A percentile compares a stretch with the other conserved stretches of the same genome.
Evolutionary conservation across 2,329 filamentous ascomycete genomes (phyloP).

Genomic region (Diaporthe citrichinensis): DNA sequence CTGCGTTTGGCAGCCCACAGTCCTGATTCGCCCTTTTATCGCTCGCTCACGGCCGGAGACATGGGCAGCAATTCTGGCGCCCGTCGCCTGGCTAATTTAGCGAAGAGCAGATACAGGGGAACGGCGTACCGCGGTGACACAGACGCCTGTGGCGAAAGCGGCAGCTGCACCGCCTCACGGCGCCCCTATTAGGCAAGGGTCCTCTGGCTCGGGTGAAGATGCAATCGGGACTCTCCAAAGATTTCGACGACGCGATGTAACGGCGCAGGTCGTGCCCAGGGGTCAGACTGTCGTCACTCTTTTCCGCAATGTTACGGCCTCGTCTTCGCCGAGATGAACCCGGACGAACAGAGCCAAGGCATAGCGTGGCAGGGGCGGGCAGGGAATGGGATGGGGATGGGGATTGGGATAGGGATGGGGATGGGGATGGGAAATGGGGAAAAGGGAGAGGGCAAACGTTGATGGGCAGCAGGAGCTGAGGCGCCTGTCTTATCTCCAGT

Average conservation of each 20-base stretch:
- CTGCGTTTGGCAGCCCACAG: background rate
- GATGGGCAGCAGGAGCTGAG: background rate
- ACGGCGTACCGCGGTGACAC: background rate
- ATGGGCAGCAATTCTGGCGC: constrained; percentile 14
- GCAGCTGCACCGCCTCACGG: constrained; percentile 39
- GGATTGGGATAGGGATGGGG: background rate
- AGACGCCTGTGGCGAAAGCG: constrained; percentile 7
- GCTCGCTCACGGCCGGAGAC: background rate
- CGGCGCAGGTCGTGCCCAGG: constrained; percentile 17
- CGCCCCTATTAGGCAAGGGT: constrained; percentile 19
- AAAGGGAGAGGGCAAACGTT: background rate
- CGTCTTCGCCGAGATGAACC: constrained; percentile 31
- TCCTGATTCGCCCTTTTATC: background rate
- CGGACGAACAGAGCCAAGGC: constrained; percentile 26
- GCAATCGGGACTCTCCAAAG: constrained; percentile 14
- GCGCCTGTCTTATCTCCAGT: constrained; percentile 14
- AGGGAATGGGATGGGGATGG: background rate
- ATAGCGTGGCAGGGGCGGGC: constrained; percentile 3
- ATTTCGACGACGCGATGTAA: constrained; percentile 29
- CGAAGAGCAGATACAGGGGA: background rate
- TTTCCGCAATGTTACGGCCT: constrained; percentile 20
- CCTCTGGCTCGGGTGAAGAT: constrained; percentile 9
- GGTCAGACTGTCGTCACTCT: constrained; percentile 28
- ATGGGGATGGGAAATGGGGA: background rate
- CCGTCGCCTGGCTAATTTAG: background rate